Evolutionary conservation across 345 rosid genomes (phyloP).

Genomic region (Noccaea bulbosa): DNA sequence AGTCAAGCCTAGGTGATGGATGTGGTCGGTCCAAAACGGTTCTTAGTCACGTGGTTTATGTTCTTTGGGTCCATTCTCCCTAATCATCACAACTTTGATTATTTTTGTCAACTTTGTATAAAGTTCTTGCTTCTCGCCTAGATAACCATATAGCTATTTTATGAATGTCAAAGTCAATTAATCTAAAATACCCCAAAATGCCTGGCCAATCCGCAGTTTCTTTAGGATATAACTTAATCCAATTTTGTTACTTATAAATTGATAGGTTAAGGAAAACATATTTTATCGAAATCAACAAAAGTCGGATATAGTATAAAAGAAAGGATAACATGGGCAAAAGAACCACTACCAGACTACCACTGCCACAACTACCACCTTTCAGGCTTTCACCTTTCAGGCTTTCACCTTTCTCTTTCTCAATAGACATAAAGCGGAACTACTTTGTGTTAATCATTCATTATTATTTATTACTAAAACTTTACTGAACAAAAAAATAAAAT

Average conservation of each 20-base stretch:
- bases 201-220: background rate
- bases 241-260: background rate
- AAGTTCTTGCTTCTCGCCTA: conserved; percentile 27
- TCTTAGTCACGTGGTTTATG: conserved; percentile 42
- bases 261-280: background rate
- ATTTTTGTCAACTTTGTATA: conserved; percentile 35
- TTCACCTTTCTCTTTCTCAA: conserved; percentile 28
- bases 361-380: conserved; percentile 31
- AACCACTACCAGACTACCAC: background rate
- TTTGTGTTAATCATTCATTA: conserved; percentile 35
- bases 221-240: background rate
- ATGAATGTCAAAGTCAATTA: background rate
- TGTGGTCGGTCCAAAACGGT: conserved; percentile 40
- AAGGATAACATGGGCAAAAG: conserved; percentile 31
- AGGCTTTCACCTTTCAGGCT: conserved; percentile 32
- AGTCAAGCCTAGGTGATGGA: conserved; percentile 39
- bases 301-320: background rate
- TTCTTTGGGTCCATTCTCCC: conserved; percentile 40
- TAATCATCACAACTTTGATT: conserved; percentile 41
- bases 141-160: background rate
- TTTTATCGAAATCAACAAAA: background rate
- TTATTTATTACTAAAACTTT: conserved; percentile 20
- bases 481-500: background rate
- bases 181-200: background rate
- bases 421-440: conserved; percentile 29